A percentile compares a stretch with the other conserved stretches of the same genome.
Conservation (phyloP, 495 filamentous ascomycete species). For the Xylaria curta region DNA sequence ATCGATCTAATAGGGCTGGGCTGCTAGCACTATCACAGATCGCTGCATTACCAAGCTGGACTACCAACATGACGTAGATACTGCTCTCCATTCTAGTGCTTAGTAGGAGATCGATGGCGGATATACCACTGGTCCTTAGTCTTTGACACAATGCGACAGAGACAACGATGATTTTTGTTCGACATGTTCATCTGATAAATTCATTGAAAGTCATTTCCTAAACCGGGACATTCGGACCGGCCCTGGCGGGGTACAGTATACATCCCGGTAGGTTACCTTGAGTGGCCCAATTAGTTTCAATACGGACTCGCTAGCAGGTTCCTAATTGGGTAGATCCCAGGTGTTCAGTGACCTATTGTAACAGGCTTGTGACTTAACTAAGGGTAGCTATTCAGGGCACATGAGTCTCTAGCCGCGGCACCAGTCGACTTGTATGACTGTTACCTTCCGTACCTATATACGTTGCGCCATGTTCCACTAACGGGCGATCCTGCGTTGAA, state of each 20-base stretch:
- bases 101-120: no score
- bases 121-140: no score
- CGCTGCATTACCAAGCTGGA: neutral
- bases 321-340: neutral
- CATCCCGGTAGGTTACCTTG: neutral
- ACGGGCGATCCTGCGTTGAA: neutral
- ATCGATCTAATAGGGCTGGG: neutral
- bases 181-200: no score
- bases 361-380: neutral
- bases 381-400: no score
- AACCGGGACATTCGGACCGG: neutral
- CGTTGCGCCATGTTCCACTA: neutral
- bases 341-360: neutral
- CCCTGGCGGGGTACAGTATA: neutral
- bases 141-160: neutral
- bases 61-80: neutral
- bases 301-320: neutral
- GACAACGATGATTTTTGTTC: no score
- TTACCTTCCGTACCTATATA: neutral
- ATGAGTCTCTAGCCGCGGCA: neutral
- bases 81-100: neutral
- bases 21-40: neutral
- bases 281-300: neutral
- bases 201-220: neutral
- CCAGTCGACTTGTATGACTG: neutral